Percentiles rank a stretch among this genome's conserved stretches.
These are phyloP conservation scores for Tulasnella calospora DNA, from an alignment of 768 basidiomycete genomes.

Conservation along the genomic window DNA sequence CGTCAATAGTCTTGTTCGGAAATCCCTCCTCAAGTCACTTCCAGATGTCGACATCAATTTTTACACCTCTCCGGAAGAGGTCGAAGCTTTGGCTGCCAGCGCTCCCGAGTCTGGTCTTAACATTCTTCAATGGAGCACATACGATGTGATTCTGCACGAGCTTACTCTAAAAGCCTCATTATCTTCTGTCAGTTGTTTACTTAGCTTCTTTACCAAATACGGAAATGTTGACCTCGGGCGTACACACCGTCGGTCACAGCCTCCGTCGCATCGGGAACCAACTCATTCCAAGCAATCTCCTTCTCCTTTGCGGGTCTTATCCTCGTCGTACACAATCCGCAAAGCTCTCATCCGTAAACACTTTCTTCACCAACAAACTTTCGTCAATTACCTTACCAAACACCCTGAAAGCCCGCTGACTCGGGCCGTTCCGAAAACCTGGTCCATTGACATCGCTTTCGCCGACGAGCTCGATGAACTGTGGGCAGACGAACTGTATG, in stretches of 20 bases:
- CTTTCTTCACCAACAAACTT: slow-evolving; percentile 64
- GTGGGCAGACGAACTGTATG: slow-evolving; percentile 89
- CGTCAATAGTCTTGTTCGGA: slow-evolving; percentile 38
- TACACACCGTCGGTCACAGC: not conserved
- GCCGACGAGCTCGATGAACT: slow-evolving; percentile 93
- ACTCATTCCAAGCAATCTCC: not conserved
- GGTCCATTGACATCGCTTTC: slow-evolving; percentile 79
- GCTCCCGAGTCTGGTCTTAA: slow-evolving; percentile 29
- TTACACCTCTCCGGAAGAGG: not conserved
- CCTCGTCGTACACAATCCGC: slow-evolving; percentile 82
- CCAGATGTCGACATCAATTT: not conserved
- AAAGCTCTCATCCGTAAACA: slow-evolving; percentile 95
- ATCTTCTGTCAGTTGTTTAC: slow-evolving; percentile 32
- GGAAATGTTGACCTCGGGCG: not conserved
- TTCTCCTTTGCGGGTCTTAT: slow-evolving; percentile 40
- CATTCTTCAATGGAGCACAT: slow-evolving; percentile 74
- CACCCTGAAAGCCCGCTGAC: slow-evolving; percentile 53
- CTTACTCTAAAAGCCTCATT: slow-evolving; percentile 52
- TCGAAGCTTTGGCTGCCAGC: not conserved
- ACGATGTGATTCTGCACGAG: slow-evolving; percentile 79
- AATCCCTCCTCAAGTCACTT: not conserved
- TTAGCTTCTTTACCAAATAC: not conserved
- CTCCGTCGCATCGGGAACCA: not conserved
- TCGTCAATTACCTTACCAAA: slow-evolving; percentile 70
- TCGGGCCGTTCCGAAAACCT: slow-evolving; percentile 63